Conservation (phyloP, 225 moss, liverwort and hornwort genomes). For the Pseudisothecium myosuroides region DNA sequence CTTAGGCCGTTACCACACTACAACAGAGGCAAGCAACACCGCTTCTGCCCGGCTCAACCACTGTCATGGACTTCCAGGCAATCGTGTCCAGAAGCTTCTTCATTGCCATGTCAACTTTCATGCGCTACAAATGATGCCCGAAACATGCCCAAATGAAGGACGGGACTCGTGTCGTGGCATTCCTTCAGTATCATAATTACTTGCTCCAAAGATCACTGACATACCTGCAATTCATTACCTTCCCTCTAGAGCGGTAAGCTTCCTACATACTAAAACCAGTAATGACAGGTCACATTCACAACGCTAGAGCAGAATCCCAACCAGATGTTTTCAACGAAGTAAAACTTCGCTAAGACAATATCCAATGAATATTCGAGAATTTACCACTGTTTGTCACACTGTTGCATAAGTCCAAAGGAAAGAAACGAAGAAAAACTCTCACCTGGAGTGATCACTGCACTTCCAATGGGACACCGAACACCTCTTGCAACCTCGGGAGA, state of each 20-base stretch:
- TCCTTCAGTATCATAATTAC: not conserved
- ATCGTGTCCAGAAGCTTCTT: not conserved
- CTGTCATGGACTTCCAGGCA: not conserved
- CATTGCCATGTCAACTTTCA: not conserved
- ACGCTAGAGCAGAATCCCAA: not conserved
- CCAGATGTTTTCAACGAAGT: not conserved
- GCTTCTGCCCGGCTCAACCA: not conserved
- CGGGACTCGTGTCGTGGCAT: not conserved
- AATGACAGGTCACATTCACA: not conserved
- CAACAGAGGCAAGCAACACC: not conserved
- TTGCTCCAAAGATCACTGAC: not conserved
- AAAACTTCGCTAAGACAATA: not conserved
- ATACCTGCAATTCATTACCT: not conserved
- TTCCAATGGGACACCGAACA: not conserved
- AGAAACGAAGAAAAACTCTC: not conserved
- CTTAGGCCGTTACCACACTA: not conserved
- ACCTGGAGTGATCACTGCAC: not conserved
- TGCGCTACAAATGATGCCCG: not conserved
- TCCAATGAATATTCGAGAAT: not conserved
- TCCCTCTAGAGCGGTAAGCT: not conserved
- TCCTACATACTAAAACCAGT: not conserved
- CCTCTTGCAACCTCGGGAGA: not conserved
- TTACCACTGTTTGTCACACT: not conserved
- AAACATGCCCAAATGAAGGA: not conserved
- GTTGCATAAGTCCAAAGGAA: not conserved